phyloP scores from a whole-genome alignment of 345 rosid genomes.

The Noccaea bulbosa region DNA sequence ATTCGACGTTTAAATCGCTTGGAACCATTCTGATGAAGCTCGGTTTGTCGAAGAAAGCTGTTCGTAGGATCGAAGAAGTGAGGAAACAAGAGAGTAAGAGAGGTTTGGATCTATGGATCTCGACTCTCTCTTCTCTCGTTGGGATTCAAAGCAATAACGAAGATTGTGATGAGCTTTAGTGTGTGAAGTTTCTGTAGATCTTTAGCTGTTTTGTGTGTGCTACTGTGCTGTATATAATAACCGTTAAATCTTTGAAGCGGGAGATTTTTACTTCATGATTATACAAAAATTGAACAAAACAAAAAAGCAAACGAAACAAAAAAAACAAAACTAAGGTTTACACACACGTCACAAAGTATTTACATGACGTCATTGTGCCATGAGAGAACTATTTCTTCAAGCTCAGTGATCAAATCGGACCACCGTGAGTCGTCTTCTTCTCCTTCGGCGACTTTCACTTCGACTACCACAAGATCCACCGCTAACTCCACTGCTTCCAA shows the following conservation, averaged over 20 bases:
- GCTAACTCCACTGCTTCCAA: constrained; percentile 59
- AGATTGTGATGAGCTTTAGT: constrained; percentile 8
- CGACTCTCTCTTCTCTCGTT: constrained; percentile 59
- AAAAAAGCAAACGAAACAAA: background rate
- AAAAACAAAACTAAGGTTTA: background rate
- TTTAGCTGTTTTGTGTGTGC: constrained; percentile 6
- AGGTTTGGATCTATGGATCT: constrained; percentile 63
- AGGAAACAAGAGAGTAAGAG: constrained; percentile 54
- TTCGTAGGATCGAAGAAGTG: constrained; percentile 52
- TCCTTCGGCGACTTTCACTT: constrained; percentile 60
- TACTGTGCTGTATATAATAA: constrained; percentile 28
- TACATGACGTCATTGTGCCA: constrained; percentile 62
- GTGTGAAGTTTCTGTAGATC: background rate
- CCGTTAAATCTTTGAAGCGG: constrained; percentile 20
- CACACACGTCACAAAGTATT: constrained; percentile 33
- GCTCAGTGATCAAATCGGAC: constrained; percentile 66
- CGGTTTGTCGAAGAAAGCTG: constrained; percentile 68
- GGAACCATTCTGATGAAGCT: constrained; percentile 65
- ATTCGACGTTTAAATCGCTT: constrained; percentile 66
- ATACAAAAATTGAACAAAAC: constrained; percentile 23
- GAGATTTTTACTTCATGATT: constrained; percentile 17
- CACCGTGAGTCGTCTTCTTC: constrained; percentile 65
- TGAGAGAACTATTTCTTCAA: constrained; percentile 66
- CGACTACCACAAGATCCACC: constrained; percentile 60
- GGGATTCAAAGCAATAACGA: constrained; percentile 35